These are phyloP conservation scores for Myriangium duriaei DNA, from an alignment of 2,329 filamentous ascomycete species.

Conservation along the genomic window DNA sequence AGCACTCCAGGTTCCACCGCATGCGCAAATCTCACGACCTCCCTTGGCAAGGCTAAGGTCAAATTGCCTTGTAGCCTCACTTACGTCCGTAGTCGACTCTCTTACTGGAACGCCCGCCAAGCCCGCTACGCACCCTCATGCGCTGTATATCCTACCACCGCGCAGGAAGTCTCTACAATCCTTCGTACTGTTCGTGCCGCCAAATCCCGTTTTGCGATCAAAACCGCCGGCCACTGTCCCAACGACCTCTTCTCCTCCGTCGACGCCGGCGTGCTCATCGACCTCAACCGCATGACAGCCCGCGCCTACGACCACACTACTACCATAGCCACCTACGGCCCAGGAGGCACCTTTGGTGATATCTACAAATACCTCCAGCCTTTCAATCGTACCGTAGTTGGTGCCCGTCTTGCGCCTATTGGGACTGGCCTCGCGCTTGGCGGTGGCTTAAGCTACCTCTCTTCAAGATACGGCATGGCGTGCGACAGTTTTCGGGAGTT, in stretches of 20 bases:
- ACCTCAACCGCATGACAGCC: conserved; percentile 4
- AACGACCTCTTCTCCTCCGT: conserved; percentile 7
- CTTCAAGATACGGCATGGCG: conserved; percentile 7
- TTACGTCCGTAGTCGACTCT: neutral
- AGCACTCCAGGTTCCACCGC: neutral
- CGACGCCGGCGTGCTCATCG: conserved; percentile 3
- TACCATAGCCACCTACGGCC: conserved; percentile 2
- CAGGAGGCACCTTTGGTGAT: conserved; percentile 5
- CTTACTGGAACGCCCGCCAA: conserved; percentile 1
- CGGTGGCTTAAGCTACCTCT: conserved; percentile 10
- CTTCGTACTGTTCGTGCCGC: conserved; percentile 1
- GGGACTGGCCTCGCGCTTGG: conserved; percentile 8
- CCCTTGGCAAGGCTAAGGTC: neutral
- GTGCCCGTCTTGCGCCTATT: conserved; percentile 1
- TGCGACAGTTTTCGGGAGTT: conserved; percentile 20
- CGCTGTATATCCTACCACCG: conserved; percentile 3
- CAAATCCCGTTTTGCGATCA: conserved; percentile 5
- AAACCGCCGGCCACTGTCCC: conserved; percentile 3
- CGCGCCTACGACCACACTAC: conserved; percentile 1
- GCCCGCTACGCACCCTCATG: conserved; percentile 3
- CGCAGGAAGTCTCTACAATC: conserved; percentile 3
- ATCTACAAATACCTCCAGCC: conserved; percentile 2
- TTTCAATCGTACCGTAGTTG: conserved; percentile 1
- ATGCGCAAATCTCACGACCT: neutral
- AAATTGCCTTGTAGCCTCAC: neutral